phyloP scores from a whole-genome alignment of 2,329 filamentous ascomycete genomes.

The Botrytis fabae region DNA sequence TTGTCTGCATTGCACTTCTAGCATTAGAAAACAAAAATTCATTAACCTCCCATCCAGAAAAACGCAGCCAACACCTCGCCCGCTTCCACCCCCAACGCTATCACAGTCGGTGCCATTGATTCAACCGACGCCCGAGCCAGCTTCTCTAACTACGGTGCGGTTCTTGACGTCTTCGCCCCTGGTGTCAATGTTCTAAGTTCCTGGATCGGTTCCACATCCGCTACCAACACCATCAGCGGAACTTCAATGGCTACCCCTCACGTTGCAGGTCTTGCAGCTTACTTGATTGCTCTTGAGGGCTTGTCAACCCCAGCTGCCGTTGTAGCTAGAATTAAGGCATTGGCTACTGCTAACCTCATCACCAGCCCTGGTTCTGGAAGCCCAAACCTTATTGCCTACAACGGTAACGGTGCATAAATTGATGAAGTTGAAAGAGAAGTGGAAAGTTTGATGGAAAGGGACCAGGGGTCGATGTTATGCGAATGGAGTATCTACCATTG shows the following conservation, averaged over 20 bases:
- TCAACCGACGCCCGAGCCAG: constrained; percentile 43
- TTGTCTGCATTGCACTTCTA: neutral
- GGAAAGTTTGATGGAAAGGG: neutral
- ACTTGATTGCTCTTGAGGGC: constrained; percentile 56
- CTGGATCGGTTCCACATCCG: constrained; percentile 46
- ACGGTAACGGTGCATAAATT: constrained; percentile 46
- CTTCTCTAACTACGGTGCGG: constrained; percentile 53
- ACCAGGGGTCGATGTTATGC: neutral
- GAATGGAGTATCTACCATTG: neutral
- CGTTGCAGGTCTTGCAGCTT: constrained; percentile 66
- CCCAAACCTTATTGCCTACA: constrained; percentile 56
- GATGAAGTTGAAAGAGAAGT: constrained; percentile 27
- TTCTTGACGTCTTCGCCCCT: constrained; percentile 55
- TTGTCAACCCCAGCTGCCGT: constrained; percentile 45
- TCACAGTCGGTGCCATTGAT: constrained; percentile 56
- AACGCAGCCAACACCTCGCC: constrained; percentile 49
- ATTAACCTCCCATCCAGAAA: constrained; percentile 14
- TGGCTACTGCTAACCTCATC: constrained; percentile 46
- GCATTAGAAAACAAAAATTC: no score
- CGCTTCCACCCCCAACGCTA: constrained; percentile 49
- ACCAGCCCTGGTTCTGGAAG: constrained; percentile 46
- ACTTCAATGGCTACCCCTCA: constrained; percentile 65
- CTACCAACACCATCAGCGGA: constrained; percentile 55
- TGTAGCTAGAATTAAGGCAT: constrained; percentile 41
- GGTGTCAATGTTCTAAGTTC: constrained; percentile 50